These are phyloP conservation scores for Dioscorea alata DNA, from an alignment of 106 monocot genomes.

Conservation along the genomic window DNA sequence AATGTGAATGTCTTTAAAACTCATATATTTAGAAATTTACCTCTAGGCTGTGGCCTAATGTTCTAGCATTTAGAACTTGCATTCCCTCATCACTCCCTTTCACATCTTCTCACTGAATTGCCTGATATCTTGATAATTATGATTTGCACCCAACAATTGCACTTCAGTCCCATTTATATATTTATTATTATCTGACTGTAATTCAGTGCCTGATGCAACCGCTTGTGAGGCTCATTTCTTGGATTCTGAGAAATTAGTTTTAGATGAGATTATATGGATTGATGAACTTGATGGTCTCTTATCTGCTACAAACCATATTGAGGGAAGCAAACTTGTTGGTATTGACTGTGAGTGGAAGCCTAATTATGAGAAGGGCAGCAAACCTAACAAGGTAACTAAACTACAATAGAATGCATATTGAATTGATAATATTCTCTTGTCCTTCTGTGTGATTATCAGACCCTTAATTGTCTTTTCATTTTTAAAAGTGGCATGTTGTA, in stretches of 20 bases:
- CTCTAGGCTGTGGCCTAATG: too few species aligned
- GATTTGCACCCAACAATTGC: too few species aligned
- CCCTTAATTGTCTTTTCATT: too few species aligned
- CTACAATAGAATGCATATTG: not conserved
- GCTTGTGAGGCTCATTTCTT: constrained; percentile 35
- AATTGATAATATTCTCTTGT: not conserved
- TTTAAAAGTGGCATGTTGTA: too few species aligned
- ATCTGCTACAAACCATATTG: constrained; percentile 59
- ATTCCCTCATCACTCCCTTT: too few species aligned
- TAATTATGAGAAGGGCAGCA: constrained; percentile 81
- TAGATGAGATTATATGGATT: constrained; percentile 79
- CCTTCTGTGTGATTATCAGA: not conserved
- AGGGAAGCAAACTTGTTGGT: constrained; percentile 82
- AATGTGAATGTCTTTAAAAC: too few species aligned
- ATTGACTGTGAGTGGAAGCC: constrained; percentile 99
- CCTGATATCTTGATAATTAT: too few species aligned
- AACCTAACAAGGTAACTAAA: constrained; percentile 69
- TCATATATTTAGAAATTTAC: too few species aligned
- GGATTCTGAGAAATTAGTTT: constrained; percentile 45
- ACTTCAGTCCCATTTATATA: too few species aligned
- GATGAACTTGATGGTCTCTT: constrained; percentile 58
- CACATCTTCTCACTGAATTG: too few species aligned
- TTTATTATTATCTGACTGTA: constrained; percentile 1
- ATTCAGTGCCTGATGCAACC: constrained; percentile 39
- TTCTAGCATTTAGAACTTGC: too few species aligned